Percentiles rank a stretch among this genome's conserved stretches.
Conservation (phyloP, 1,284 basidiomycete species). For the Irpex sp. region DNA sequence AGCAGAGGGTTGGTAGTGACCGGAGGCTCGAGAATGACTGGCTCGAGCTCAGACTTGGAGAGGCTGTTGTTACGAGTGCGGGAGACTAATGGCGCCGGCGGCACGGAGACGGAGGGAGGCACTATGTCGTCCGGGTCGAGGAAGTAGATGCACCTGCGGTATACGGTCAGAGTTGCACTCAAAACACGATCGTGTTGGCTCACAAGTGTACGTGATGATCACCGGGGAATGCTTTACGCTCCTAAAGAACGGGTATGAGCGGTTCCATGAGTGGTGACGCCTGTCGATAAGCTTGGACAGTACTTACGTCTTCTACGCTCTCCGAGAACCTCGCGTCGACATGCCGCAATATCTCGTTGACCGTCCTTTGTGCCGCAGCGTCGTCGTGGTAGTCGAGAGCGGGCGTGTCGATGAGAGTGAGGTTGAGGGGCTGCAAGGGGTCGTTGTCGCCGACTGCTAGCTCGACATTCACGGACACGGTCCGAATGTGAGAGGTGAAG, state of each 20-base stretch:
- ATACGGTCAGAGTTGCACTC: constrained; percentile 20
- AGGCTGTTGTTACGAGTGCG: constrained; percentile 65
- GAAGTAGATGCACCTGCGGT: constrained; percentile 72
- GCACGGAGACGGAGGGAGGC: constrained; percentile 58
- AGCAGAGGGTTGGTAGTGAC: constrained; percentile 66
- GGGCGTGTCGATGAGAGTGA: constrained; percentile 77
- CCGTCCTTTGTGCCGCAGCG: constrained; percentile 48
- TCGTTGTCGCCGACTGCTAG: constrained; percentile 26
- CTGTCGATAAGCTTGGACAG: constrained; percentile 14
- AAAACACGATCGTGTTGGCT: constrained; percentile 29
- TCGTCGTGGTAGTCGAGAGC: constrained; percentile 69
- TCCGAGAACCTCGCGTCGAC: constrained; percentile 66
- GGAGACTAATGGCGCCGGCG: constrained; percentile 58
- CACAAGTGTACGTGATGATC: constrained; percentile 80
- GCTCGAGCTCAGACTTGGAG: constrained; percentile 64
- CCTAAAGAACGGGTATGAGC: constrained; percentile 36
- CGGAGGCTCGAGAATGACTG: constrained; percentile 74
- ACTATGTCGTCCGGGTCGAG: constrained; percentile 73
- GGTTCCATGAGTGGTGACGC: neutral
- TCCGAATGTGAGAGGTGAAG: constrained; percentile 64
- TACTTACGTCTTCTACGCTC: constrained; percentile 65
- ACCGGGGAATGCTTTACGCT: constrained; percentile 59
- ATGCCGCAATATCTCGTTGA: constrained; percentile 61
- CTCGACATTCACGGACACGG: constrained; percentile 64
- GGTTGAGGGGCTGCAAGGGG: constrained; percentile 47